Base-by-base conservation (phyloP, 768 basidiomycete species). In the Strobilomyces echinocephalus region DNA sequence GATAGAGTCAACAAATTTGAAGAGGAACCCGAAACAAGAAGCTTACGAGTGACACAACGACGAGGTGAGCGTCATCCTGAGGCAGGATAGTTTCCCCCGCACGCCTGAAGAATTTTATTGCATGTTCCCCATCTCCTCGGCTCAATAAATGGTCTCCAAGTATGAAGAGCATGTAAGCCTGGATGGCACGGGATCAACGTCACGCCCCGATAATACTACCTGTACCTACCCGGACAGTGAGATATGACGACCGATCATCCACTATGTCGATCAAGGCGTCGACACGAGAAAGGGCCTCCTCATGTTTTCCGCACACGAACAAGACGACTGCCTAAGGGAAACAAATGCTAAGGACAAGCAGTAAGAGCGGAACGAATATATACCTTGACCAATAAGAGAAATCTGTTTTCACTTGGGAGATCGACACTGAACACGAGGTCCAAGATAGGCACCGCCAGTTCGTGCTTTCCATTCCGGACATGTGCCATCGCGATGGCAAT, bases 351-450 rank as follows among this genome's bases (percentile, higher is more conserved):
- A 0, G 5, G n/a, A 18, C 7, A 28, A 24, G 10, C 0, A 52
- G 5, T 1, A 0, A 24, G 0, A 5, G 26, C 2, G 12, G 15
- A 1, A 33, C 6, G 4, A 3, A 5, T 1, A 0, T n/a, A 11
- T 16, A 52, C 60, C 56, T 55, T 62, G 33, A 61, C 42, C 0
- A 62, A 38, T 14, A 46, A 30, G 31, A 46, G 33, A 16, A 46
- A 15, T 8, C 4, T 20, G 11, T 21, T 47, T 16, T 61, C 60
- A 7, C 2, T 8, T 3, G 46, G 8, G 12, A 14, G 12, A 6
- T 26, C 24, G 1, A 52, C 35, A 5, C 11, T 18, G 18, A 61
- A 52, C 10, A 48, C 36, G 14, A 58, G 60, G 34, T 61, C 56
- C 11, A 57, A 52, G 8, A n/a, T 11, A 6, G 34, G 14, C 18